Percentiles rank a stretch among this genome's conserved stretches.
Evolutionary conservation across 306 rosid genomes (phyloP).

Genomic region (Medicago ruthenica): DNA sequence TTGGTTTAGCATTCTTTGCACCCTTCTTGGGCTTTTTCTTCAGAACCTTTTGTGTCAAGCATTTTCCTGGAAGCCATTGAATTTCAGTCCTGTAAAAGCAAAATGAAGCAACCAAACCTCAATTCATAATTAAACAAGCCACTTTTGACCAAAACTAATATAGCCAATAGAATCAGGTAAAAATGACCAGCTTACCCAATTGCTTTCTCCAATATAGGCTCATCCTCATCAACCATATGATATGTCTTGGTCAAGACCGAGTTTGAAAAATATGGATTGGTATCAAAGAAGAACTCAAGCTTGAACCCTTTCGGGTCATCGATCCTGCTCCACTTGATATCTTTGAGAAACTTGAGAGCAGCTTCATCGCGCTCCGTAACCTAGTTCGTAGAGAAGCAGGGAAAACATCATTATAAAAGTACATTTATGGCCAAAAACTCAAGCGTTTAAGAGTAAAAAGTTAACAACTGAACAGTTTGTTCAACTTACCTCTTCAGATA

Average conservation of each 20-base stretch:
- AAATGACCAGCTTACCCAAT: slow-evolving; percentile 61
- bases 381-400: slow-evolving; percentile 43
- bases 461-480: neutral
- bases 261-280: slow-evolving; percentile 77
- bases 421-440: neutral
- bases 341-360: slow-evolving; percentile 76
- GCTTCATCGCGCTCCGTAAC: slow-evolving; percentile 83
- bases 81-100: slow-evolving; percentile 67
- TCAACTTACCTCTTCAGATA: slow-evolving; percentile 71
- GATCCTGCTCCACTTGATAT: slow-evolving; percentile 73
- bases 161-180: neutral
- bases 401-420: neutral
- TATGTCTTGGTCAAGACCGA: slow-evolving; percentile 72
- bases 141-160: neutral
- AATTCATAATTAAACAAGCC: neutral
- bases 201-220: slow-evolving; percentile 82
- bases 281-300: slow-evolving; percentile 76
- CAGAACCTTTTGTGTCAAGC: slow-evolving; percentile 75
- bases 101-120: slow-evolving; percentile 4
- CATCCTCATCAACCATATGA: slow-evolving; percentile 84
- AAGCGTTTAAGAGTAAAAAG: neutral
- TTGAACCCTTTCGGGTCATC: slow-evolving; percentile 81
- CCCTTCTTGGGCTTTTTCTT: slow-evolving; percentile 89
- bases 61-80: slow-evolving; percentile 77
- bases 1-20: slow-evolving; percentile 76